Percentiles rank a stretch among this genome's conserved stretches.
Conservation (phyloP, 2,329 filamentous ascomycete species). For the Mycosphaerella arachidis region DNA sequence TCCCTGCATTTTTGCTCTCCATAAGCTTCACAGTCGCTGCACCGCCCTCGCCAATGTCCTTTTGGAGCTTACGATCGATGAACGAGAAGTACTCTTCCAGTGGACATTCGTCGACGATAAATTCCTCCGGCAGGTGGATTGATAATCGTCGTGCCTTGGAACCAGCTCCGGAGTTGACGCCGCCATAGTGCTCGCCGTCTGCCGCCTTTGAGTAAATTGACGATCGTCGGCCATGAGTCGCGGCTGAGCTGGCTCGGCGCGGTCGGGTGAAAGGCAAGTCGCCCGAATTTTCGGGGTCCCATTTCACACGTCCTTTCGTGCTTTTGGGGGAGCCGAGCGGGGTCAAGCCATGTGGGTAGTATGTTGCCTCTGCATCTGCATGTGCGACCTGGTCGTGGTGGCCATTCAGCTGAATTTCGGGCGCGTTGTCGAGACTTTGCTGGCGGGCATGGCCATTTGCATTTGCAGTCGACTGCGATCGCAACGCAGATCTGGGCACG, state of each 20-base stretch:
- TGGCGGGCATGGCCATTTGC: not conserved
- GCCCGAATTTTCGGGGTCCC: slow-evolving; percentile 17
- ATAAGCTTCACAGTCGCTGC: slow-evolving; percentile 80
- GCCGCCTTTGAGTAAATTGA: slow-evolving; percentile 30
- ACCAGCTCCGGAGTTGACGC: slow-evolving; percentile 32
- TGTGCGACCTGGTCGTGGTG: slow-evolving; percentile 11
- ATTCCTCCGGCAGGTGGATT: slow-evolving; percentile 26
- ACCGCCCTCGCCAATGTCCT: slow-evolving; percentile 74
- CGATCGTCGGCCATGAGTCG: slow-evolving; percentile 26
- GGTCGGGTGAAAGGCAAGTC: slow-evolving; percentile 10
- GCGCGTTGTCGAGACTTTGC: not conserved
- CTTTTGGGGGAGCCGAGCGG: slow-evolving; percentile 16
- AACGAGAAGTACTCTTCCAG: slow-evolving; percentile 49
- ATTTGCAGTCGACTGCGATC: not conserved
- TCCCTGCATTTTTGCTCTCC: slow-evolving; percentile 59
- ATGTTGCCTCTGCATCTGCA: slow-evolving; percentile 4
- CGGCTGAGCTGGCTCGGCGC: slow-evolving; percentile 26
- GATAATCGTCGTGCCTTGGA: slow-evolving; percentile 34
- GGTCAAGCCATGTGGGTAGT: slow-evolving; percentile 18
- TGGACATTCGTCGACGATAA: slow-evolving; percentile 42
- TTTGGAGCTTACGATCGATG: slow-evolving; percentile 66
- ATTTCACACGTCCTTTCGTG: slow-evolving; percentile 21
- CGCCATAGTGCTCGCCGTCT: slow-evolving; percentile 27
- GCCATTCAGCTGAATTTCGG: slow-evolving; percentile 2
- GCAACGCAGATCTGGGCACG: not conserved